phyloP scores from a whole-genome alignment of 257 asterid genomes.

The Nicotiana tabacum region DNA sequence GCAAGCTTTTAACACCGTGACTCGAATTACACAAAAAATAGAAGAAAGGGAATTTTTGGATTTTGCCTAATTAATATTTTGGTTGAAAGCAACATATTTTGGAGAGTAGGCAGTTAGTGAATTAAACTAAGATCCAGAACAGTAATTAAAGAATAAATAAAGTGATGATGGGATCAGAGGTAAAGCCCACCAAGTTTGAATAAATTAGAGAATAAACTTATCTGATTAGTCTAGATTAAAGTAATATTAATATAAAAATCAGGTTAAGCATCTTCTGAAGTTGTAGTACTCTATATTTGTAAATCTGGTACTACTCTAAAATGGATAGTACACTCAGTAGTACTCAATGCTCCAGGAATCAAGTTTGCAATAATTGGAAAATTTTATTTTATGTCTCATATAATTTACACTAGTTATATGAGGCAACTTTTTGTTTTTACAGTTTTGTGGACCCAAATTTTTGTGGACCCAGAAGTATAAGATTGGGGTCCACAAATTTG shows the following conservation, averaged over 20 bases:
- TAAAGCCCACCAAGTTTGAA: background rate
- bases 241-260: background rate
- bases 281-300: background rate
- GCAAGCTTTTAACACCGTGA: no score
- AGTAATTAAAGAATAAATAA: background rate
- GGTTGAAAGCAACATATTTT: no score
- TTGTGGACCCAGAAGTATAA: no score
- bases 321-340: conserved; percentile 4
- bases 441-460: no score
- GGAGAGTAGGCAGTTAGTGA: background rate
- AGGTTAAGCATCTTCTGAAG: background rate
- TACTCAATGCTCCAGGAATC: background rate
- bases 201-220: background rate
- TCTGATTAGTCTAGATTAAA: background rate
- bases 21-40: no score
- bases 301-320: background rate
- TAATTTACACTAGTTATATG: no score
- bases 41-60: no score
- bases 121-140: background rate
- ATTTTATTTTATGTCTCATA: no score
- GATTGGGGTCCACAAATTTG: no score
- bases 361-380: background rate
- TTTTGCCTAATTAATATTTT: no score
- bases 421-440: no score
- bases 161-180: background rate